A percentile compares a stretch with the other conserved stretches of the same genome.
Evolutionary conservation across 2,329 filamentous ascomycete genomes (phyloP).

Genomic region (Colletotrichum musae): DNA sequence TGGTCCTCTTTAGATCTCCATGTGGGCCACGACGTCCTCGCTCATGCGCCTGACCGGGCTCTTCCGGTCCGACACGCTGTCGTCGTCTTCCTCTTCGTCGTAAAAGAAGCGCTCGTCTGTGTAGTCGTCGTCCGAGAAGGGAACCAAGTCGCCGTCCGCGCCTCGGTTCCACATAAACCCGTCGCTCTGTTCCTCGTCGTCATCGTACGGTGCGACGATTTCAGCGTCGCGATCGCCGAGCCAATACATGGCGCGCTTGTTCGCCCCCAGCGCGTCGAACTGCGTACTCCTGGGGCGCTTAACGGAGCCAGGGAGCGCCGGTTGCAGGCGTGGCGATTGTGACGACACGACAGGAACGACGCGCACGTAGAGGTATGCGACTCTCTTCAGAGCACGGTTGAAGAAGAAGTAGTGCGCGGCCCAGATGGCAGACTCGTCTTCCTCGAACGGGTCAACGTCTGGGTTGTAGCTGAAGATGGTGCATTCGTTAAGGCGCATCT

Average conservation of each 20-base stretch:
- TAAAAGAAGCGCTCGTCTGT: slow-evolving; percentile 62
- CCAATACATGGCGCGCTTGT: slow-evolving; percentile 91
- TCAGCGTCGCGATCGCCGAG: slow-evolving; percentile 77
- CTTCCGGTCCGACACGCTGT: slow-evolving; percentile 54
- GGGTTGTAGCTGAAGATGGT: slow-evolving; percentile 92
- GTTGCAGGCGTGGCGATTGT: slow-evolving; percentile 54
- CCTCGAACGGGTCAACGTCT: slow-evolving; percentile 90
- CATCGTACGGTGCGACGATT: slow-evolving; percentile 60
- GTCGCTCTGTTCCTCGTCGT: slow-evolving; percentile 66
- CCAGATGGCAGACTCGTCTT: slow-evolving; percentile 95
- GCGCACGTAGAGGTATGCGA: slow-evolving; percentile 93
- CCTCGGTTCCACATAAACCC: slow-evolving; percentile 71
- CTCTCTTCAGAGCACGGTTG: slow-evolving; percentile 91
- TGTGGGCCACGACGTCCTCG: slow-evolving; percentile 73
- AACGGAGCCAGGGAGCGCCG: slow-evolving; percentile 41
- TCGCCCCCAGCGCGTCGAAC: slow-evolving; percentile 64
- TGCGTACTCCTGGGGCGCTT: slow-evolving; percentile 49
- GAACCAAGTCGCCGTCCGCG: slow-evolving; percentile 70
- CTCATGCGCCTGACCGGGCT: slow-evolving; percentile 69
- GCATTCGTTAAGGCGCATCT: slow-evolving; percentile 93
- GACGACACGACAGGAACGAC: slow-evolving; percentile 84
- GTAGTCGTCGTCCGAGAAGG: slow-evolving; percentile 66
- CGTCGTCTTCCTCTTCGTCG: slow-evolving; percentile 60
- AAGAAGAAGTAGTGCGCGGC: slow-evolving; percentile 98
- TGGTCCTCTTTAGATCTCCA: slow-evolving; percentile 68